phyloP scores from a whole-genome alignment of 192 early-diverging fungal genomes.

The Coemansia sp. region DNA sequence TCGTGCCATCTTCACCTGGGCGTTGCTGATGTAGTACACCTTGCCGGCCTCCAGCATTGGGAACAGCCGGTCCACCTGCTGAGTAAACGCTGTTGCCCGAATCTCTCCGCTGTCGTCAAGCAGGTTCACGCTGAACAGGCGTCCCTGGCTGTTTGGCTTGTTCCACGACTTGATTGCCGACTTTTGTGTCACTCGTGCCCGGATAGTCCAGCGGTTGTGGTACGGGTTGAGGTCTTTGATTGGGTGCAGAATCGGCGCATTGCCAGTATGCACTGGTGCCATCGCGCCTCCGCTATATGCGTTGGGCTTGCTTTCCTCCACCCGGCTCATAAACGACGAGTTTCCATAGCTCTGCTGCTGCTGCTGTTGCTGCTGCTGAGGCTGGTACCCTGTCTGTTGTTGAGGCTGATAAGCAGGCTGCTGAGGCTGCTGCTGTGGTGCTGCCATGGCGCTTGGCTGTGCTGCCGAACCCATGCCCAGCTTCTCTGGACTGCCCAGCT shows the following conservation, averaged over 20 bases:
- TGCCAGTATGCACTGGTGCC: conserved; percentile 43
- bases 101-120: conserved; percentile 92
- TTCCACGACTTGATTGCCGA: conserved; percentile 76
- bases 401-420: not conserved
- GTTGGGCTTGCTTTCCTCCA: conserved; percentile 26
- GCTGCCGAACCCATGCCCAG: not conserved
- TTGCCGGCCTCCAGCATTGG: conserved; percentile 75
- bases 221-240: conserved; percentile 83
- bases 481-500: conserved; percentile 19
- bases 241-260: conserved; percentile 37
- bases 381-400: conserved; percentile 16
- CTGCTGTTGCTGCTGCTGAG: conserved; percentile 44
- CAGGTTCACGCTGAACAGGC: conserved; percentile 85
- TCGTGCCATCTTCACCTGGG: conserved; percentile 78
- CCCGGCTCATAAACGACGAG: conserved; percentile 44
- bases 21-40: conserved; percentile 83
- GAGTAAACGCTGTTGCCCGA: conserved; percentile 90
- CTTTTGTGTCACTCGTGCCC: conserved; percentile 85
- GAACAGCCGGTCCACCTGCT: conserved; percentile 75
- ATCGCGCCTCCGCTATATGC: conserved; percentile 10
- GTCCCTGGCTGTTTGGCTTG: conserved; percentile 75
- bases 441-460: conserved; percentile 1
- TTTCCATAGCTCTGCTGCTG: conserved; percentile 11
- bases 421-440: conserved; percentile 10
- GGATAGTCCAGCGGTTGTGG: conserved; percentile 94